Evolutionary conservation across 225 moss, liverwort and hornwort genomes (phyloP).

Genomic region (Pleurozium schreberi): DNA sequence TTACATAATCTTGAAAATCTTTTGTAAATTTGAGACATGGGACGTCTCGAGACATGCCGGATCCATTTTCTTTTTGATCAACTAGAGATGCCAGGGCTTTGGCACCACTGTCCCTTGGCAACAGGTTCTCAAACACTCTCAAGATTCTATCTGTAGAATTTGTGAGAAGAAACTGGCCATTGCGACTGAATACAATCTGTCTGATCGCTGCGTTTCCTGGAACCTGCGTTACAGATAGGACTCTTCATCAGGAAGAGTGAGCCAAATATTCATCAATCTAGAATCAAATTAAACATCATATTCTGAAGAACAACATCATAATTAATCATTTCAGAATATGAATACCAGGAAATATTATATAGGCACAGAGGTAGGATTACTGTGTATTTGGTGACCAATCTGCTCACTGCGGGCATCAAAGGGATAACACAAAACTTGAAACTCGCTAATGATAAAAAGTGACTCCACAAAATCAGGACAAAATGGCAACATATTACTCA

Average conservation of each 20-base stretch:
- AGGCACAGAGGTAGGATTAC: background rate
- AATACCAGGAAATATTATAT: background rate
- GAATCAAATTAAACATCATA: background rate
- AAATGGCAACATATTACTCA: background rate
- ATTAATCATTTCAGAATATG: background rate
- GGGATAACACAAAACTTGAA: background rate
- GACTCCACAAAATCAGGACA: background rate
- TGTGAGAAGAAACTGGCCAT: constrained; percentile 80
- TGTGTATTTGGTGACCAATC: background rate
- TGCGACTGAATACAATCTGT: constrained; percentile 93
- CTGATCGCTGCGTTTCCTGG: constrained; percentile 90
- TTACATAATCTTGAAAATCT: constrained; percentile 93
- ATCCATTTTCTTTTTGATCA: constrained; percentile 23
- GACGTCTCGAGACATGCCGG: constrained; percentile 32
- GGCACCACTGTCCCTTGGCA: constrained; percentile 62
- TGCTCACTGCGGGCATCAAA: background rate
- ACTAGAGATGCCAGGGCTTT: constrained; percentile 42
- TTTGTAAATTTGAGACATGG: constrained; percentile 72
- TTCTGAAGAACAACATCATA: background rate
- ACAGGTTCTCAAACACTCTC: constrained; percentile 81
- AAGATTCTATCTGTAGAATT: constrained; percentile 94
- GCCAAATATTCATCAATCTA: background rate
- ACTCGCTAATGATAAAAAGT: background rate
- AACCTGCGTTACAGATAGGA: constrained; percentile 15
- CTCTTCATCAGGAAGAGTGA: background rate